These are phyloP conservation scores for Bremia lactucae DNA, from an alignment of 352 stramenopile species.

Conservation along the genomic window DNA sequence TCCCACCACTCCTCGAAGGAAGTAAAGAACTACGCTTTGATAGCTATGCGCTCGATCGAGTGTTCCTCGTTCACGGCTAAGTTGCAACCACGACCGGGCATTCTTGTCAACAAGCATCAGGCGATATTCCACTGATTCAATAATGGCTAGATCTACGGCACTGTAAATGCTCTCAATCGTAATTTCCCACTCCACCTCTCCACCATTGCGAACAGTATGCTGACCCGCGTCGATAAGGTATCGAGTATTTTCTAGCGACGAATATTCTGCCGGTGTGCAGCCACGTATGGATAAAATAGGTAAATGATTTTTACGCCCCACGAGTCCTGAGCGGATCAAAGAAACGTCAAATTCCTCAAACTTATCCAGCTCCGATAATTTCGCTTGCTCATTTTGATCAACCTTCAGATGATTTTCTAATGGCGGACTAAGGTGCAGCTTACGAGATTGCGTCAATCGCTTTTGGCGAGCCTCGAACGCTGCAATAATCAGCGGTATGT, in stretches of 20 bases:
- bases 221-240: slow-evolving; percentile 84
- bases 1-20: slow-evolving; percentile 66
- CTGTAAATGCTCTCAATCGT: slow-evolving; percentile 74
- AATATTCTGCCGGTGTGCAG: slow-evolving; percentile 77
- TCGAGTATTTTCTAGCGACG: slow-evolving; percentile 63
- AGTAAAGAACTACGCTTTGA: slow-evolving; percentile 79
- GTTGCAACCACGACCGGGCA: slow-evolving; percentile 66
- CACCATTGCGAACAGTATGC: slow-evolving; percentile 78
- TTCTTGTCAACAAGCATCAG: slow-evolving; percentile 64
- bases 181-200: slow-evolving; percentile 85
- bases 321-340: slow-evolving; percentile 40
- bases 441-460: slow-evolving; percentile 38
- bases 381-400: slow-evolving; percentile 24
- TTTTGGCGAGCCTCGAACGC: slow-evolving; percentile 61
- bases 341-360: slow-evolving; percentile 68
- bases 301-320: slow-evolving; percentile 34
- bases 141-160: slow-evolving; percentile 13
- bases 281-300: slow-evolving; percentile 59
- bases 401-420: slow-evolving; percentile 35
- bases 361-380: slow-evolving; percentile 51
- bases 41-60: slow-evolving; percentile 63
- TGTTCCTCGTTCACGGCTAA: slow-evolving; percentile 71
- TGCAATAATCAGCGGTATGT: slow-evolving; percentile 37
- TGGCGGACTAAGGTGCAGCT: slow-evolving; percentile 18
- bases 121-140: slow-evolving; percentile 68